Base-by-base conservation (phyloP, 1,139 yeast genomes). In the Sugiyamaella paludigena region DNA sequence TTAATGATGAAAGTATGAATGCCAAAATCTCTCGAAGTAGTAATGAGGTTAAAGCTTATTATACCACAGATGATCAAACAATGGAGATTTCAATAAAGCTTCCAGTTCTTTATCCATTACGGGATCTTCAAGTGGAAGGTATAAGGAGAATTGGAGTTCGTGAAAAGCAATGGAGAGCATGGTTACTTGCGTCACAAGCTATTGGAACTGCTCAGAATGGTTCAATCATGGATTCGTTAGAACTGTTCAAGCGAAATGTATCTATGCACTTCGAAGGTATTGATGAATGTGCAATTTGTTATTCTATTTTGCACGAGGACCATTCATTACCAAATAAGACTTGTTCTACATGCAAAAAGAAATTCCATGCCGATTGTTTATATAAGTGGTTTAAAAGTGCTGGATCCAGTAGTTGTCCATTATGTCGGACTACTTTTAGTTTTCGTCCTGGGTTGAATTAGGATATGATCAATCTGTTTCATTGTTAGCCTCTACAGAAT, bases 331-430 rank as follows among this genome's bases (percentile, higher is more conserved):
- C 99, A 4, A 81, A 88, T 33, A 91, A 89, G 69, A 78, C 78
- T 5, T 92, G 99, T 69, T 75, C 84, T 11, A 89, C 96, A 0
- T 92, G 99, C 75, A 81, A 81, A 62, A 91, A 94, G 72, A 87
- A 85, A 67, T 92, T 91, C 75, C 99, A 92, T 66, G 84, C 96
- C n/a, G 96, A 94, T 9, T 92, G 99, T 75, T 75, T 92, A 49
- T 91, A 88, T 74, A 87, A 91, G 66, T 92, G 99, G 99, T 92
- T 92, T 70, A 87, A 88, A 73, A 88, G 95, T 59, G 87, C 96
- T 13, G 94, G 94, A 40, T 79, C 87, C 49, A 84, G 88, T 58
- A 84, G 95, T 1, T 92, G 99, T 73, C 98, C 99, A 37, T 74
- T 92, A 61, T 92, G 99, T 70, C 83, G 98, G 65, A 73, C 88